Evolutionary conservation across 805 yeast species (phyloP).

Genomic region (Candida sithepensis): DNA sequence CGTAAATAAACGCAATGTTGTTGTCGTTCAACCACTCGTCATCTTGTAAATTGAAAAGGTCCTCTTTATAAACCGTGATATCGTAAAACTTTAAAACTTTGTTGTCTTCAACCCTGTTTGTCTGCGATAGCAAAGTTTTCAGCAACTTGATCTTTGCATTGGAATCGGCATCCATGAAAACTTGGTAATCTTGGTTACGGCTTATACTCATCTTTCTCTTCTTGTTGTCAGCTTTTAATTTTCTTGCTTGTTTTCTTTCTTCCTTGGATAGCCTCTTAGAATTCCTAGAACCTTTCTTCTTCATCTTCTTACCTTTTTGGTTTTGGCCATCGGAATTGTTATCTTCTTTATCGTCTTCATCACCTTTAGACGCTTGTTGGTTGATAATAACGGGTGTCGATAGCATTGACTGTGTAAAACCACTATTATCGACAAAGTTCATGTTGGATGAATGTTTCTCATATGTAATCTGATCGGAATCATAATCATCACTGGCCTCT

Average conservation of each 20-base stretch:
- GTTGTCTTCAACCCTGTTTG: slow-evolving; percentile 16
- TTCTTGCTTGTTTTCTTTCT: slow-evolving; percentile 24
- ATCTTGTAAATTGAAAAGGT: slow-evolving; percentile 52
- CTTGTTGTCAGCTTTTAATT: slow-evolving; percentile 20
- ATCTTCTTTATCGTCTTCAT: slow-evolving; percentile 5
- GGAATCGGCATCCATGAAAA: slow-evolving; percentile 8
- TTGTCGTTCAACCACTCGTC: slow-evolving; percentile 77
- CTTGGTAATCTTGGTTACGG: not conserved
- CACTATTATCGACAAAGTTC: slow-evolving; percentile 6
- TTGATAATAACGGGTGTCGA: not conserved
- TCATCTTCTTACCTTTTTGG: too few relatives aligned
- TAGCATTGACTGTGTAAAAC: slow-evolving; percentile 2
- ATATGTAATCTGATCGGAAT: slow-evolving; percentile 4
- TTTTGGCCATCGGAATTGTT: slow-evolving; percentile 1
- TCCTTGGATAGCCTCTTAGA: slow-evolving; percentile 2
- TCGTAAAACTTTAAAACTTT: slow-evolving; percentile 50
- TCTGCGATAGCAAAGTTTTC: slow-evolving; percentile 12
- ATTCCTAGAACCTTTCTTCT: not conserved
- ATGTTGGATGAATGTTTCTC: slow-evolving; percentile 9
- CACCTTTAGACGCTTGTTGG: not conserved
- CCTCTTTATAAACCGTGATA: slow-evolving; percentile 55
- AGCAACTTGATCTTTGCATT: slow-evolving; percentile 16
- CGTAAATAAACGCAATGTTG: slow-evolving; percentile 60
- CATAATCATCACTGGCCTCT: slow-evolving; percentile 28
- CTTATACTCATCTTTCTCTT: slow-evolving; percentile 7